phyloP scores from a whole-genome alignment of 2,329 filamentous ascomycete genomes.

The Beauveria scarabaeidicola region DNA sequence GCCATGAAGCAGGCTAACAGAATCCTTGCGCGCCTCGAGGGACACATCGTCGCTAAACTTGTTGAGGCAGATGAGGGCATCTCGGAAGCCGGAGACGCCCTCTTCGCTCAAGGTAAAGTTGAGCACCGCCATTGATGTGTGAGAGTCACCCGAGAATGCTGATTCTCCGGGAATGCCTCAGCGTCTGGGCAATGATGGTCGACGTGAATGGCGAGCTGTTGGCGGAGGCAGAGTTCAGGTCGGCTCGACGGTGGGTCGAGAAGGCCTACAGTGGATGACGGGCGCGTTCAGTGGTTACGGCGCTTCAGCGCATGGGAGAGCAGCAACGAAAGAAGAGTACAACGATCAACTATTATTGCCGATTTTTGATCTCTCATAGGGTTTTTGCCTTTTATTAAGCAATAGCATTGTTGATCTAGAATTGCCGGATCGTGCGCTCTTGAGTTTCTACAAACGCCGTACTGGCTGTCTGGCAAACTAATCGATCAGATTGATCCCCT shows the following conservation, averaged over 20 bases:
- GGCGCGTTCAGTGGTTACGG: not conserved
- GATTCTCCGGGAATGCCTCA: not conserved
- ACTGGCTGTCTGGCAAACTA: no score
- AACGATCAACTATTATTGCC: no score
- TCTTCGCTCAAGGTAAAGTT: constrained; percentile 68
- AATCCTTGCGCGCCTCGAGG: constrained; percentile 62
- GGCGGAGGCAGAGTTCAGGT: not conserved
- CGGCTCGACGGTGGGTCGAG: not conserved
- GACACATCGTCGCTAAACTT: constrained; percentile 76
- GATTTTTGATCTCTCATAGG: no score
- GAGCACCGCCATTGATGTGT: constrained; percentile 47
- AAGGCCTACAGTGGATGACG: not conserved
- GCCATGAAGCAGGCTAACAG: constrained; percentile 33
- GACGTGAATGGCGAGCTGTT: not conserved
- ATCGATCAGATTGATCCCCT: no score
- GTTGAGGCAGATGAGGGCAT: constrained; percentile 63
- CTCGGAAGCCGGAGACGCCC: constrained; percentile 60
- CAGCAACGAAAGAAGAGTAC: no score
- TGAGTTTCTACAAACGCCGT: no score
- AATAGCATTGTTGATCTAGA: no score
- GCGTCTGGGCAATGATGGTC: not conserved
- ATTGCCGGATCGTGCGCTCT: no score
- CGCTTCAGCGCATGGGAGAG: not conserved
- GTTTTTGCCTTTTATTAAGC: no score
- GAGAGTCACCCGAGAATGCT: no score